Evolutionary conservation across 2,329 filamentous ascomycete genomes (phyloP), one percentile per base, ranked within the genome.

Genomic region (Pyrenophora graminea): DNA sequence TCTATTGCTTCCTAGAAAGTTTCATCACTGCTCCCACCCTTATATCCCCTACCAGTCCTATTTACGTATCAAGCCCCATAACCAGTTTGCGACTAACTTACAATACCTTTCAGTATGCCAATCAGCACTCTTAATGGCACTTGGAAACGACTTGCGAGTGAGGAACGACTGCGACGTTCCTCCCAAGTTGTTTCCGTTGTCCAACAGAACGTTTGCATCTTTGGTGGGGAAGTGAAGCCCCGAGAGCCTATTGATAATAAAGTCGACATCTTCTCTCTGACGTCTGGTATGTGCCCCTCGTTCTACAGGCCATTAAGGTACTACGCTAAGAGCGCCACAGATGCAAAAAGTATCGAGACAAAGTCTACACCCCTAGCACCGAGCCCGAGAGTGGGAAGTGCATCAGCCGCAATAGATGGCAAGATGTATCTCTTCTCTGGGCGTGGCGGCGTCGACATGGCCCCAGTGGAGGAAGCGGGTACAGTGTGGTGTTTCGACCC

Each of bases 351-450:
- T 8, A 62, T 62, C 40, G 51, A 63, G 30, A 70, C 67, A 38
- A 66, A 61, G 31, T 56, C 60, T 15, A n/a, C 49, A 17, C 43
- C 63, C 19, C 10, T 55, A 27, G 79, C 88, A 1, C 90, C 90
- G 0, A 73, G 78, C 1, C 80, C 89, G 2, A 84, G 91, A 17
- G 84, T 92, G 2, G 91, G 91, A 17, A 84, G 90, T 59, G 86
- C 90, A 30, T 84, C 87, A 0, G 82, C 86, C 10, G 80, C 85
- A 1, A 82, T 94, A 51, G 81, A 85, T 51, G 80, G 82, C 38
- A 85, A 85, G 18, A 85, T 95, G 63, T 93, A 93, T 73, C 58
- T 95, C 36, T 96, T 92, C 72, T 91, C 90, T 40, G 91, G 91
- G 8, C 85, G 89, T 38, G 86, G 87, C 30, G 88, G 88, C 0